Conservation (phyloP, 306 rosid species). For the Cyclanthera cordifolia region DNA sequence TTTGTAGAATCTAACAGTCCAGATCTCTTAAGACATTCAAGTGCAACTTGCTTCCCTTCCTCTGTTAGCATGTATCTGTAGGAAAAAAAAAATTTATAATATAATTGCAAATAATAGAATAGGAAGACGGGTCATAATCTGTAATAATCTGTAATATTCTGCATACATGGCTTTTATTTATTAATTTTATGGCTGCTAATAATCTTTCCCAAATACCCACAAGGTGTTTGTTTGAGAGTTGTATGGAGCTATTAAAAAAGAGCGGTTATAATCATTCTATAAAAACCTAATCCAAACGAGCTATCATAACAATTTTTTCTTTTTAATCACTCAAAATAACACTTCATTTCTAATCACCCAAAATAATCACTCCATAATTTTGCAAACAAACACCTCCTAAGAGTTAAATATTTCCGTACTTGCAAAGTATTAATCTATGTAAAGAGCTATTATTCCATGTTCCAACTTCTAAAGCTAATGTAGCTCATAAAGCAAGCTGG, state of each 20-base stretch:
- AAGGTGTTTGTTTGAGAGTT: no score
- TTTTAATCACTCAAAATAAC: no score
- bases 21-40: conserved; percentile 74
- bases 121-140: neutral
- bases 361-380: no score
- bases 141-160: neutral
- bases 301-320: no score
- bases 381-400: no score
- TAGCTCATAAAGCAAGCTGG: no score
- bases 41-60: conserved; percentile 82
- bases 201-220: neutral
- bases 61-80: conserved; percentile 82
- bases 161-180: neutral
- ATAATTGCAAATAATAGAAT: neutral
- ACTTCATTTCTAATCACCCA: no score
- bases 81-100: conserved; percentile 7
- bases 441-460: neutral
- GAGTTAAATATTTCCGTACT: neutral
- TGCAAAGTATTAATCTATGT: neutral
- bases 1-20: conserved; percentile 44
- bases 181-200: neutral
- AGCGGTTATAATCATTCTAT: no score
- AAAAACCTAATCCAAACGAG: no score
- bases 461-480: neutral
- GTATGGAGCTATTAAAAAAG: no score